phyloP scores from a whole-genome alignment of 768 basidiomycete species.

The Mycena latifolia region DNA sequence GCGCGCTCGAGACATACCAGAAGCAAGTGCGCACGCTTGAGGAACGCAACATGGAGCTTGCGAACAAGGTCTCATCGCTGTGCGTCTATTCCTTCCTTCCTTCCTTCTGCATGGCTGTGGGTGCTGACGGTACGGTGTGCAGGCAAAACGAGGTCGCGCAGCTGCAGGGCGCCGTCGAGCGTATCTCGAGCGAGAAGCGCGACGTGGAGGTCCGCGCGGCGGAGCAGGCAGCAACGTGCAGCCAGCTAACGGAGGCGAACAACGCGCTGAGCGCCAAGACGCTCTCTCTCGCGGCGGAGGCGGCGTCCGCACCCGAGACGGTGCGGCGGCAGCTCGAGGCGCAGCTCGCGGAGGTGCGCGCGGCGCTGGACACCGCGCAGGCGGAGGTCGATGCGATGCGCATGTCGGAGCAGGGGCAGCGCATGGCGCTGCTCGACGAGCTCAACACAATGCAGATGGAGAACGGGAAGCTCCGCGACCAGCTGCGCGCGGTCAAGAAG shows the following conservation, averaged over 20 bases:
- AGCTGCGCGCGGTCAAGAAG: constrained; percentile 73
- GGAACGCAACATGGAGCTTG: constrained; percentile 72
- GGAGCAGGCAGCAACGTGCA: constrained; percentile 80
- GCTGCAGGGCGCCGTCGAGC: constrained; percentile 73
- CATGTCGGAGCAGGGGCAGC: constrained; percentile 82
- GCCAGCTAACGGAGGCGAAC: constrained; percentile 84
- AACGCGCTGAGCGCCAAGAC: constrained; percentile 79
- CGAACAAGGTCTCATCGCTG: constrained; percentile 68
- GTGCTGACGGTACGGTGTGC: constrained; percentile 20
- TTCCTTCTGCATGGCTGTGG: background rate
- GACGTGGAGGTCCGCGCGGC: constrained; percentile 76
- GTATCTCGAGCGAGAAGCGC: constrained; percentile 70
- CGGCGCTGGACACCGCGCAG: constrained; percentile 71
- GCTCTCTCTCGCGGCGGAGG: constrained; percentile 78
- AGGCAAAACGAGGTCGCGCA: constrained; percentile 77
- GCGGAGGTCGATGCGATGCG: constrained; percentile 79
- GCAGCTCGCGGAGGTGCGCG: constrained; percentile 72
- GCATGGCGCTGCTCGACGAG: constrained; percentile 89
- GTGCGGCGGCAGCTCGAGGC: constrained; percentile 73
- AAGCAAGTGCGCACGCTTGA: constrained; percentile 87
- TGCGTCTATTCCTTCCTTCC: constrained; percentile 47
- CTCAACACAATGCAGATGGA: constrained; percentile 87
- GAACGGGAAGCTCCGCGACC: constrained; percentile 77
- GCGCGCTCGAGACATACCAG: constrained; percentile 79
- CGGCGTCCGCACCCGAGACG: constrained; percentile 66